Evolutionary conservation across 306 rosid genomes (phyloP).

Genomic region (Astragalus glycyphyllos): DNA sequence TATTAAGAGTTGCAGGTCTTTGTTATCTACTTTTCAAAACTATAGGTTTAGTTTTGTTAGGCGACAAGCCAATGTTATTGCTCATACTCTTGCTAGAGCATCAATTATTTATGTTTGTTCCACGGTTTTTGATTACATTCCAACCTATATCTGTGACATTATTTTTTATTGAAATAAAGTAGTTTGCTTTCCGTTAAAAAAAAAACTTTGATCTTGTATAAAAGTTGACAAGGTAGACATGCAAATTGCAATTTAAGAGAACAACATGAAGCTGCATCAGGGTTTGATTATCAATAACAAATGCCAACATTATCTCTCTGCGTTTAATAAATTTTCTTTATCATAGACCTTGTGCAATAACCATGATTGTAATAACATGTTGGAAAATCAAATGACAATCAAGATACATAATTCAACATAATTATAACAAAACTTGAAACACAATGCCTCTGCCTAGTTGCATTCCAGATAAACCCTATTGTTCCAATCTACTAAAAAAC

Average conservation of each 20-base stretch:
- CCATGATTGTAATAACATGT: slow-evolving; percentile 8
- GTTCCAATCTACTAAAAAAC: too few relatives aligned
- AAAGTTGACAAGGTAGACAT: not conserved
- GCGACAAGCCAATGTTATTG: too few relatives aligned
- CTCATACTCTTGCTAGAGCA: too few relatives aligned
- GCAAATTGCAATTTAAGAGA: not conserved
- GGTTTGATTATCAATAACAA: slow-evolving; percentile 25
- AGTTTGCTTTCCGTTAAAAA: too few relatives aligned
- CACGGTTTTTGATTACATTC: too few relatives aligned
- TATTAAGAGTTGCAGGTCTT: too few relatives aligned
- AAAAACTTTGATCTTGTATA: slow-evolving; percentile 30
- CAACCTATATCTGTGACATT: too few relatives aligned
- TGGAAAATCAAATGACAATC: not conserved
- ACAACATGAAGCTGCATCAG: slow-evolving; percentile 1
- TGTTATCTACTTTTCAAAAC: too few relatives aligned
- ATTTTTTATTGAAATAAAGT: too few relatives aligned
- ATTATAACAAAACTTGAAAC: slow-evolving; percentile 13
- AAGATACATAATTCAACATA: not conserved
- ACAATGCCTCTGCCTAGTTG: not conserved
- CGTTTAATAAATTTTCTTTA: not conserved
- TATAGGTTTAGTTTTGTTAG: too few relatives aligned
- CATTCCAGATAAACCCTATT: too few relatives aligned
- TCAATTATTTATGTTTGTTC: too few relatives aligned
- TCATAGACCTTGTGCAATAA: slow-evolving; percentile 1
- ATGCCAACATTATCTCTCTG: not conserved